Evolutionary conservation across 192 early-diverging fungal genomes (phyloP), one percentile per base, ranked within the genome.

Genomic region (Coemansia brasiliensis): DNA sequence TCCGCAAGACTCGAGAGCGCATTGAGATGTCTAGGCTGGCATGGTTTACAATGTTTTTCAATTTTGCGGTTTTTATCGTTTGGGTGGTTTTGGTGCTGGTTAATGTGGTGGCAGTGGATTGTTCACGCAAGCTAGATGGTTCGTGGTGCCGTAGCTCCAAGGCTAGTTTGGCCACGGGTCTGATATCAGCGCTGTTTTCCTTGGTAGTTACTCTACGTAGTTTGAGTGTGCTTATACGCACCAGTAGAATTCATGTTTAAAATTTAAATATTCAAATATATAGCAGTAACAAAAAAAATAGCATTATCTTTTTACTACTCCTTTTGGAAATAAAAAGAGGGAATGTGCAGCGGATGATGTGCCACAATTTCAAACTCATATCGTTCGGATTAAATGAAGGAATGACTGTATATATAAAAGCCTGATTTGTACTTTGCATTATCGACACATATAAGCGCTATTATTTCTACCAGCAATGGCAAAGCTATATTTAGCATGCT

Each of bases 11-110:
- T 0, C 49, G 74, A 2, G 10, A 49, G 54, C 43, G 55, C 20
- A 59, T 77, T 20, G 61, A 64, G 21, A 62, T 38, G 22, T 67
- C 74, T 2, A 18, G 63, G 39, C 6, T 69, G 24, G 55, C 59
- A 0, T 77, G 74, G 74, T 59, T 63, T 13, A 63, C 63, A 0
- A 35, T 65, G 39, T 49, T 53, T 5, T 39, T 77, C 22, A 77
- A 70, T 35, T 77, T 70, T 55, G 50, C 48, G 4, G 54, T 77
- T 2, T 77, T 77, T 32, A 59, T 50, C 2, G 42, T 43, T 13
- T 77, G 74, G 74, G 66, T 77, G 16, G 52, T 77, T 2, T 17
- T 77, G 39, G 67, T 77, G 13, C 63, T 77, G 18, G 67, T 77
- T 52, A 70, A 65, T 42, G 52, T 77, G 29, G 39, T 77, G n/a